phyloP scores from a whole-genome alignment of 2,329 filamentous ascomycete species.

The Botrytis fabae region DNA sequence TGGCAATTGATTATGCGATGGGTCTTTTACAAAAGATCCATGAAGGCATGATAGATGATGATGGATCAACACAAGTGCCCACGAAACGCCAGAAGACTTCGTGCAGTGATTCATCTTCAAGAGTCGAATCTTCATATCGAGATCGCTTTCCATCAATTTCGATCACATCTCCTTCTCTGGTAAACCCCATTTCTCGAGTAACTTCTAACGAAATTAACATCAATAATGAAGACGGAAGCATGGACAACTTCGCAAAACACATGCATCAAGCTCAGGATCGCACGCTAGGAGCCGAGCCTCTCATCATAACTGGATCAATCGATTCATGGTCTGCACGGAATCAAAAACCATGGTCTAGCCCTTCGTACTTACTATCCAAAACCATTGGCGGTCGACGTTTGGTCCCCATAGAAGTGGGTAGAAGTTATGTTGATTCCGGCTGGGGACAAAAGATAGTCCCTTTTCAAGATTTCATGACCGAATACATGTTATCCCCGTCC shows the following conservation, averaged over 20 bases:
- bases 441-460: conserved; percentile 83
- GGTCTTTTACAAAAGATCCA: conserved; percentile 62
- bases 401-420: conserved; percentile 82
- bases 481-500: conserved; percentile 31
- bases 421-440: conserved; percentile 80
- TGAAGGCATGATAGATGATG: background rate
- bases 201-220: background rate
- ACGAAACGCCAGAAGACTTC: conserved; percentile 33
- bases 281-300: conserved; percentile 52
- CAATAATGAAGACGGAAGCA: conserved; percentile 47
- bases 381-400: conserved; percentile 77
- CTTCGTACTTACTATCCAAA: conserved; percentile 68
- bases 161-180: conserved; percentile 47
- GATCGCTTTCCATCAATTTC: conserved; percentile 31
- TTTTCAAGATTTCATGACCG: conserved; percentile 68
- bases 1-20: conserved; percentile 57
- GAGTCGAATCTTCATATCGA: background rate
- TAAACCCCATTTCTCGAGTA: conserved; percentile 44
- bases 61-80: background rate
- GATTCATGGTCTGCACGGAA: conserved; percentile 76
- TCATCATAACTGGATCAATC: conserved; percentile 68
- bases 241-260: conserved; percentile 62
- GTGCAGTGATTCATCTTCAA: background rate
- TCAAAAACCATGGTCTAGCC: conserved; percentile 67
- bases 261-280: conserved; percentile 49